Evolutionary conservation across 2,329 filamentous ascomycete species (phyloP).

Genomic region (Blastomyces emzantsi): DNA sequence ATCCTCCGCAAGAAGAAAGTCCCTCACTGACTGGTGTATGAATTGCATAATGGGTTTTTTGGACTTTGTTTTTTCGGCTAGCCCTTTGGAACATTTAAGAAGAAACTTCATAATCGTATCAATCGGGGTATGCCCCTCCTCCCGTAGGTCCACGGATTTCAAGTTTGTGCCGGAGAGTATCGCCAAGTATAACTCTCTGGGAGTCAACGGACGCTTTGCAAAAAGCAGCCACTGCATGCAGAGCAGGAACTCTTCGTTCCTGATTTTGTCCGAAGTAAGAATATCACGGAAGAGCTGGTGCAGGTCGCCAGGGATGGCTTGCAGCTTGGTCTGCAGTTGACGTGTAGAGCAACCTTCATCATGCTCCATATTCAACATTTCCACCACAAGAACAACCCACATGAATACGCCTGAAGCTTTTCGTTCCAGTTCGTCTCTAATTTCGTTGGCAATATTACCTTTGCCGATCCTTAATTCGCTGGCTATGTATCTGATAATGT

Average conservation of each 20-base stretch:
- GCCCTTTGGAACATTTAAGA: neutral
- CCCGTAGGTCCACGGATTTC: neutral
- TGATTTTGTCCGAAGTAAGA: conserved; percentile 7
- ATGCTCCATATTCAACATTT: conserved; percentile 39
- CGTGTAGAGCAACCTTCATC: conserved; percentile 19
- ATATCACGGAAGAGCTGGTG: conserved; percentile 17
- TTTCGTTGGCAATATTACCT: conserved; percentile 18
- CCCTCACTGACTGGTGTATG: neutral
- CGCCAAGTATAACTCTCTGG: conserved; percentile 17
- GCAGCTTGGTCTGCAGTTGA: conserved; percentile 23
- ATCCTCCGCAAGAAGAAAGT: neutral
- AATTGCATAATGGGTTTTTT: neutral
- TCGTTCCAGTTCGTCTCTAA: conserved; percentile 27
- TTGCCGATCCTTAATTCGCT: conserved; percentile 17
- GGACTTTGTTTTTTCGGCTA: neutral
- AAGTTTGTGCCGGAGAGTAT: conserved; percentile 9
- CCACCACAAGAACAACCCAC: conserved; percentile 40
- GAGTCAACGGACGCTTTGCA: conserved; percentile 13
- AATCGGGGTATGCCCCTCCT: neutral
- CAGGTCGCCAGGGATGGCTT: conserved; percentile 26
- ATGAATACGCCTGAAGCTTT: conserved; percentile 40
- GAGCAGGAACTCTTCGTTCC: neutral
- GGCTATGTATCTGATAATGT: conserved; percentile 18
- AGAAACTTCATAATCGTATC: neutral
- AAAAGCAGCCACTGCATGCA: conserved; percentile 9